Evolutionary conservation across 208 protist genomes (phyloP).

Genomic region (Crithidia bombi): DNA sequence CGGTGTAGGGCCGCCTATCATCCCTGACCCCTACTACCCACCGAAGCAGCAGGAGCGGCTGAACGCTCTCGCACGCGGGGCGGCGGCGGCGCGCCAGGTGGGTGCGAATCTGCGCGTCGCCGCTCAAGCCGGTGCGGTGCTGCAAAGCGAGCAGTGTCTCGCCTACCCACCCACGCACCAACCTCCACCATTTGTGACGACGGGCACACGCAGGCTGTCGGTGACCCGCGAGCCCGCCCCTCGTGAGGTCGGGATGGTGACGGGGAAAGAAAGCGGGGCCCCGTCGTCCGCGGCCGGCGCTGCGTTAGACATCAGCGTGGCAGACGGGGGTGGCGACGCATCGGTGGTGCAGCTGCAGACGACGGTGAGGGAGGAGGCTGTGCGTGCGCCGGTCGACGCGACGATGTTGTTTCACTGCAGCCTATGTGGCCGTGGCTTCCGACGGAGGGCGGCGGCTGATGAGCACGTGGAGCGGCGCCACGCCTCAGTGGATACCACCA

Average conservation of each 20-base stretch:
- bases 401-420: conserved; percentile 67
- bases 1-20: conserved; percentile 33
- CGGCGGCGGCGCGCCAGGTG: conserved; percentile 1
- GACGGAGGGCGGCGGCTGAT: conserved; percentile 37
- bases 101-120: background rate
- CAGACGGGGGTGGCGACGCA: background rate
- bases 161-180: conserved; percentile 55
- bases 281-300: background rate
- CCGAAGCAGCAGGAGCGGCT: conserved; percentile 43
- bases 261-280: background rate
- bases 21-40: conserved; percentile 53
- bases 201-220: conserved; percentile 43
- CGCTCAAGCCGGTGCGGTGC: background rate
- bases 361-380: conserved; percentile 16
- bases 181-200: conserved; percentile 58
- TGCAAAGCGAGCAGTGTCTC: conserved; percentile 6
- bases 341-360: background rate
- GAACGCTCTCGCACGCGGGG: conserved; percentile 30
- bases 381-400: conserved; percentile 38
- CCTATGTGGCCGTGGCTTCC: conserved; percentile 61
- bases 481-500: background rate
- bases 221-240: background rate
- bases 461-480: conserved; percentile 62
- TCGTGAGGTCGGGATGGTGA: background rate
- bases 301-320: background rate